phyloP scores from a whole-genome alignment of 371 early-diverging fungal species.

The Mortierella sp. region DNA sequence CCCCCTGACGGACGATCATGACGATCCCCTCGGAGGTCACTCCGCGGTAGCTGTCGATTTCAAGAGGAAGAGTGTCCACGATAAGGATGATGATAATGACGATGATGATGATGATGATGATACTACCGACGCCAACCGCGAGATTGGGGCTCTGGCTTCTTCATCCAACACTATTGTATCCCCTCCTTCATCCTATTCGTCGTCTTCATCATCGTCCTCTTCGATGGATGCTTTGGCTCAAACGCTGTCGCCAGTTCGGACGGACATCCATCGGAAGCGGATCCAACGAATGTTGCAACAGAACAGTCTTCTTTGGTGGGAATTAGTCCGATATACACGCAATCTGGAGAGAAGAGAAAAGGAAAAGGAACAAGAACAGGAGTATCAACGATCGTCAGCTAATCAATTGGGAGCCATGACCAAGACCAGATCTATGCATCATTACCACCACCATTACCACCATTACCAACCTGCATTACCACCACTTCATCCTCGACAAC shows the following conservation, averaged over 20 bases:
- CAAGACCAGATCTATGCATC: conserved; percentile 4
- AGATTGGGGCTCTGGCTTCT: background rate
- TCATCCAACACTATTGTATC: conserved; percentile 22
- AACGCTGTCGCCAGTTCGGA: conserved; percentile 22
- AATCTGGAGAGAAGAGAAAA: conserved; percentile 37
- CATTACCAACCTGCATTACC: conserved; percentile 30
- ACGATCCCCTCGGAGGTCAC: no score
- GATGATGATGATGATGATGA: no score
- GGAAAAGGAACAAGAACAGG: conserved; percentile 36
- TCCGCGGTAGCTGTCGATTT: no score
- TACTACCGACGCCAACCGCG: background rate
- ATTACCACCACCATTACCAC: conserved; percentile 46
- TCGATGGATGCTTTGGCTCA: conserved; percentile 36
- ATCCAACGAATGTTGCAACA: conserved; percentile 47
- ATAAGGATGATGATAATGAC: background rate
- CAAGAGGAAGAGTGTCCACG: background rate
- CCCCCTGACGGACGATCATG: no score
- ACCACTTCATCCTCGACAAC: conserved; percentile 41
- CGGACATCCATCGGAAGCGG: conserved; percentile 38
- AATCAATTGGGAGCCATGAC: background rate
- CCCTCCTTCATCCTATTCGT: conserved; percentile 45
- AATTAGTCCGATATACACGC: conserved; percentile 50
- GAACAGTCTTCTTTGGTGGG: conserved; percentile 53
- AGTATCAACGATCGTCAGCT: conserved; percentile 1
- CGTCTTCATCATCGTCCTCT: conserved; percentile 20